Evolutionary conservation across 139 green algal genomes (phyloP).

Genomic region (Asterochloris sp.): DNA sequence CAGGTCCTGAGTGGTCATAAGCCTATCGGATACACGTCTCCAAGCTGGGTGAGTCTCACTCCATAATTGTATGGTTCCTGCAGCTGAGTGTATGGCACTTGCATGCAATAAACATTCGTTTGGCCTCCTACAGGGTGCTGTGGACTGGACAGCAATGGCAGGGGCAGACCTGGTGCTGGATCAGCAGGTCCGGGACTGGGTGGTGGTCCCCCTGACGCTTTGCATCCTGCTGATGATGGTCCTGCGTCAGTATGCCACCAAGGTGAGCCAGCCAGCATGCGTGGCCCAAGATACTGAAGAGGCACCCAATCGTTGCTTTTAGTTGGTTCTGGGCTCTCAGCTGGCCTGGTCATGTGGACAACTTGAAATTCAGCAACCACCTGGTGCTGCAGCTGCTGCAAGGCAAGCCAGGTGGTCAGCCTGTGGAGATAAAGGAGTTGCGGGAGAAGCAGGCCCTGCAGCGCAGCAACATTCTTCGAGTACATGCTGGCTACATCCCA

Average conservation of each 20-base stretch:
- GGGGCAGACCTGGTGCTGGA: conserved; percentile 63
- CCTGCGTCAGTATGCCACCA: conserved; percentile 75
- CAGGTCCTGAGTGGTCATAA: too few relatives aligned
- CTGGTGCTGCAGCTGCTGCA: background rate
- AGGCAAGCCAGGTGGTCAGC: background rate
- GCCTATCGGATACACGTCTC: too few relatives aligned
- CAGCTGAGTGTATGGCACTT: too few relatives aligned
- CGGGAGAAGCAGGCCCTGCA: conserved; percentile 58
- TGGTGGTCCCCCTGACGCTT: conserved; percentile 85
- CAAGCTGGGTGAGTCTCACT: too few relatives aligned
- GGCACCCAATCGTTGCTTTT: background rate
- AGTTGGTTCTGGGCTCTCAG: background rate
- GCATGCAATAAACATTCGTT: too few relatives aligned
- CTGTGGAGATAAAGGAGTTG: conserved; percentile 48
- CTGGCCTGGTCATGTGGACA: background rate
- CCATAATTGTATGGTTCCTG: too few relatives aligned
- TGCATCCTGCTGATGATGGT: conserved; percentile 88
- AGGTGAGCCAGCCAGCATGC: conserved; percentile 17
- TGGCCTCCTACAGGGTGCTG: too few relatives aligned
- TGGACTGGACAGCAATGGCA: background rate
- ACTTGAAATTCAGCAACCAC: background rate
- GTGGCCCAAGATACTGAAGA: background rate
- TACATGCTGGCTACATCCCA: conserved; percentile 34
- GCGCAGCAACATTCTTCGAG: conserved; percentile 51
- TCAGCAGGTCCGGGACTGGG: conserved; percentile 78